Percentiles rank a stretch among this genome's conserved stretches.
Conservation (phyloP, 805 yeast species). For the Candida adriatica region DNA sequence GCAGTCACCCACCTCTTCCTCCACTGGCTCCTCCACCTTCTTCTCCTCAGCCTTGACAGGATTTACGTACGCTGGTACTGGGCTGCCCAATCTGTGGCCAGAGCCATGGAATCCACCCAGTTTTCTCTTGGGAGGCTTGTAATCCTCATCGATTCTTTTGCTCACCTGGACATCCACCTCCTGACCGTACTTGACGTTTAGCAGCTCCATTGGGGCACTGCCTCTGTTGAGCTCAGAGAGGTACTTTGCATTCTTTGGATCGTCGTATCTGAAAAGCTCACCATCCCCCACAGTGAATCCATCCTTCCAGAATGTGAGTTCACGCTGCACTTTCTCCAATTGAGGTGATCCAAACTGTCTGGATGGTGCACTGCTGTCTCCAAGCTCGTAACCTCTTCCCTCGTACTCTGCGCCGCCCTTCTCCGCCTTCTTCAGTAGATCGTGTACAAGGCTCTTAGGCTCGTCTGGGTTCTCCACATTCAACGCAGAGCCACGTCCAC, state of each 20-base stretch:
- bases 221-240: slow-evolving; percentile 81
- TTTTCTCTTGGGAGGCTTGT: slow-evolving; percentile 54
- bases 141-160: slow-evolving; percentile 76
- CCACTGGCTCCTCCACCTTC: slow-evolving; percentile 13
- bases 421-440: slow-evolving; percentile 62
- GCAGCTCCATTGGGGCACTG: slow-evolving; percentile 78
- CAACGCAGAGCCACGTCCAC: slow-evolving; percentile 67
- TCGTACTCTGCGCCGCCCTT: slow-evolving; percentile 45
- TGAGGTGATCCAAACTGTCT: slow-evolving; percentile 26
- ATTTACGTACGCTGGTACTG: slow-evolving; percentile 64
- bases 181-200: slow-evolving; percentile 83
- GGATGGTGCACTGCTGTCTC: slow-evolving; percentile 28
- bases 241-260: slow-evolving; percentile 77
- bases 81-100: slow-evolving; percentile 86
- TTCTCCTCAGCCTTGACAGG: slow-evolving; percentile 9
- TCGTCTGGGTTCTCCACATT: slow-evolving; percentile 66
- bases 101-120: slow-evolving; percentile 67
- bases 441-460: slow-evolving; percentile 39
- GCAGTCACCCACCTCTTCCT: slow-evolving; percentile 52
- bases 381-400: slow-evolving; percentile 37
- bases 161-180: slow-evolving; percentile 89
- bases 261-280: slow-evolving; percentile 77
- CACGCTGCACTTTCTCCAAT: slow-evolving; percentile 57
- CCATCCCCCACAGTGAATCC: slow-evolving; percentile 97
- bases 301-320: slow-evolving; percentile 91